Base-by-base conservation (phyloP, 805 yeast genomes). In the Hermanozyma aechmeae region DNA sequence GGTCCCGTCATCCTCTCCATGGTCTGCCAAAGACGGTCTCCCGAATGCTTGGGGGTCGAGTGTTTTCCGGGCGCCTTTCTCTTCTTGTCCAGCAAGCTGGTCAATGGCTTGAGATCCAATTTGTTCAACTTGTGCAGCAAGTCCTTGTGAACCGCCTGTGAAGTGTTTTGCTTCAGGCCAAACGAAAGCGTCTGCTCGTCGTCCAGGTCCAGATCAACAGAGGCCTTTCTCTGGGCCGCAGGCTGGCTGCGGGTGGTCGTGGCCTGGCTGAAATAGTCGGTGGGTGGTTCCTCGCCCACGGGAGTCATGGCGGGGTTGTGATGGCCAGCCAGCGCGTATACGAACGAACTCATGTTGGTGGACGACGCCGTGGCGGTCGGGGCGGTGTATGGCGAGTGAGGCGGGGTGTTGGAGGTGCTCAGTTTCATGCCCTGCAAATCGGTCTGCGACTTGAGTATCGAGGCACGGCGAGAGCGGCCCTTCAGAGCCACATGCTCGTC, bases 1-100 rank as follows among this genome's bases (percentile, higher is more conserved):
- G 79, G 73, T 6, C 94, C 89, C 2, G 95, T 79, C 63, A 87
- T 68, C 36, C 69, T 68, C 40, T 71, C 71, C 98, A 92, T 92
- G 22, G 80, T 76, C 21, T 75, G 72, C 97, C 97, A 89, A 34
- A 92, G 62, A 31, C 65, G 68, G 38, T 75, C 77, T 19, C 83
- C 83, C 3, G 72, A 56, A 23, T 50, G 46, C 15, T 41, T 44
- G 26, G 16, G 33, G 15, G 34, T 33, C 31, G 33, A 32, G n/a
- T 33, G 28, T 6, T 25, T 24, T 13, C 27, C 34, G 21, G 49
- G 45, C 33, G 50, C 48, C 26, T 53, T 33, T 21, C 41, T 40
- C 26, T 45, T 28, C 22, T 50, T 35, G 13, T 31, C 40, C 16
- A 27, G 21, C 27, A 38, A 20, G 13, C 34, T 28, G 8, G 69